A percentile compares a stretch with the other conserved stretches of the same genome.
Evolutionary conservation across 805 yeast species (phyloP).

Genomic region (Metschnikowia hibisci): DNA sequence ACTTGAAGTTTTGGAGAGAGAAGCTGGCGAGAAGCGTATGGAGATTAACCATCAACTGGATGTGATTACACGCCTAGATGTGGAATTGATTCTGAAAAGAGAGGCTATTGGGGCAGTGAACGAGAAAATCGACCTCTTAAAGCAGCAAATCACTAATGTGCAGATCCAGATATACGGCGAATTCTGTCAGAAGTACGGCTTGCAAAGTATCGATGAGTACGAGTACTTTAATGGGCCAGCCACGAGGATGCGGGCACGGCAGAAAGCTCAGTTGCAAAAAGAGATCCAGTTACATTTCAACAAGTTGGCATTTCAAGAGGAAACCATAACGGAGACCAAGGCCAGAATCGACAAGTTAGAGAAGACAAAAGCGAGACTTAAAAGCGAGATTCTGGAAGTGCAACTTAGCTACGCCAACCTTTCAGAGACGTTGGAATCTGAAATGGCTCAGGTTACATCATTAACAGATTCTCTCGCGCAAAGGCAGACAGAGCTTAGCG

Average conservation of each 20-base stretch:
- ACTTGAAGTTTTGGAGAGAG: slow-evolving; percentile 41
- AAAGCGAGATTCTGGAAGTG: slow-evolving; percentile 21
- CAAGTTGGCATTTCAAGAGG: slow-evolving; percentile 61
- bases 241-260: slow-evolving; percentile 53
- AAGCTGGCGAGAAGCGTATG: slow-evolving; percentile 40
- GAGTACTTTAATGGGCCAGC: slow-evolving; percentile 64
- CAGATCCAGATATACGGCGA: slow-evolving; percentile 39
- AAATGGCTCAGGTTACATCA: slow-evolving; percentile 15
- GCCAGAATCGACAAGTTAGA: slow-evolving; percentile 44
- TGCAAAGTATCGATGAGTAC: slow-evolving; percentile 58
- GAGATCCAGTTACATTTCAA: slow-evolving; percentile 59
- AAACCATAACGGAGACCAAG: slow-evolving; percentile 50
- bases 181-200: slow-evolving; percentile 55
- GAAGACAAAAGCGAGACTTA: slow-evolving; percentile 24
- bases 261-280: slow-evolving; percentile 56
- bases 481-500: slow-evolving; percentile 30
- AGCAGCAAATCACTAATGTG: slow-evolving; percentile 12
- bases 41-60: slow-evolving; percentile 38
- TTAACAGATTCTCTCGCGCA: not conserved
- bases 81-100: not conserved
- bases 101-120: slow-evolving; percentile 20
- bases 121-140: slow-evolving; percentile 16
- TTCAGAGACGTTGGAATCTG: slow-evolving; percentile 37
- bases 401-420: slow-evolving; percentile 31
- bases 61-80: slow-evolving; percentile 18